Evolutionary conservation across 208 protist genomes (phyloP).

Genomic region (Porcisia hertigi): DNA sequence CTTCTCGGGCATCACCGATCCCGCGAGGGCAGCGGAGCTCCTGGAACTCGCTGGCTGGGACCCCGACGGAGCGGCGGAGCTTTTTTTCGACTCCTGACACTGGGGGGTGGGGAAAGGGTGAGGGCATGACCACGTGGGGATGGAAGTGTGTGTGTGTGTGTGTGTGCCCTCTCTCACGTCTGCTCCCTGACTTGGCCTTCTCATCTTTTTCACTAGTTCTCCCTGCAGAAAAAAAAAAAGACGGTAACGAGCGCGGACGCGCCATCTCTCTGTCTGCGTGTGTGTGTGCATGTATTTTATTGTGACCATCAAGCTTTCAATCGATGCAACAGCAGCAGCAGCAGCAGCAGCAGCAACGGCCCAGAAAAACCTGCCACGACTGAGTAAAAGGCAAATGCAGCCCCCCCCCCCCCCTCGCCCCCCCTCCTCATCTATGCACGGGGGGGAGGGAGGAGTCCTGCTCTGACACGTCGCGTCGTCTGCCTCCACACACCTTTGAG

Average conservation of each 20-base stretch:
- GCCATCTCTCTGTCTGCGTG: neutral
- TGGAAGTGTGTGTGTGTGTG: constrained; percentile 17
- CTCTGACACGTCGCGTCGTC: no score
- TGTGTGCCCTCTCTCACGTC: neutral
- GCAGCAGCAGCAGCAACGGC: neutral
- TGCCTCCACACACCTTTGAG: no score
- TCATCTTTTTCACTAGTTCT: neutral
- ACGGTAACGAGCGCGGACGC: no score
- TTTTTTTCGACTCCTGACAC: constrained; percentile 21
- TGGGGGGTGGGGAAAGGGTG: neutral
- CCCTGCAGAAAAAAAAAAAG: neutral
- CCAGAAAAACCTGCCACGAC: no score
- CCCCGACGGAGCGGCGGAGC: constrained; percentile 32
- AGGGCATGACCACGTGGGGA: neutral
- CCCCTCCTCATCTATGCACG: no score
- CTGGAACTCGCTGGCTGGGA: constrained; percentile 61
- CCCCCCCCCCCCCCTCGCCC: no score
- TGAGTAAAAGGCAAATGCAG: no score
- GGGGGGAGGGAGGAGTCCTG: no score
- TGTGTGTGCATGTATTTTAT: neutral
- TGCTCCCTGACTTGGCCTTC: neutral
- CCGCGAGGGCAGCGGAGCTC: constrained; percentile 27
- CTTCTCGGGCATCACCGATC: constrained; percentile 35
- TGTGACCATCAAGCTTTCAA: no score
- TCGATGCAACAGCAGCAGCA: neutral